phyloP scores from a whole-genome alignment of 352 stramenopile genomes.

The Ophiocytium majus region DNA sequence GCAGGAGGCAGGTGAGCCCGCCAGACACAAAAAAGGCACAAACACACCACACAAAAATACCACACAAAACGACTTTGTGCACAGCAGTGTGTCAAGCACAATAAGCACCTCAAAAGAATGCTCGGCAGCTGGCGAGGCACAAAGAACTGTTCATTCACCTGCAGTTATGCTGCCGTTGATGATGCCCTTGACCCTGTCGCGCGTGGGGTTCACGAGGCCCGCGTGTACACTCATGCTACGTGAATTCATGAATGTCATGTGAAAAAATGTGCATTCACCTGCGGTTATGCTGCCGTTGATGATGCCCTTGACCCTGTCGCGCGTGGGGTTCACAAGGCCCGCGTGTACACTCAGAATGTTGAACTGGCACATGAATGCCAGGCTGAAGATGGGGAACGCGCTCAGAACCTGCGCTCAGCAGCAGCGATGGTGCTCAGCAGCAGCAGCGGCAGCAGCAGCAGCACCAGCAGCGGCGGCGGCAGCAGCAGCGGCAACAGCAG shows the following conservation, averaged over 20 bases:
- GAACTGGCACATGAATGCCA: constrained; percentile 56
- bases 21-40: no score
- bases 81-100: no score
- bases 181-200: constrained; percentile 40
- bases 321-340: constrained; percentile 49
- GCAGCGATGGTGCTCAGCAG: no score
- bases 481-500: no score
- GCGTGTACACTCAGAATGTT: constrained; percentile 58
- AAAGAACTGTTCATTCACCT: no score
- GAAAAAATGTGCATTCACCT: no score
- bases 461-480: no score
- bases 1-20: constrained; percentile 57
- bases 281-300: constrained; percentile 38
- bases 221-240: constrained; percentile 58
- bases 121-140: constrained; percentile 12
- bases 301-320: constrained; percentile 40
- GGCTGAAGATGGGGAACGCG: constrained; percentile 52
- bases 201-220: constrained; percentile 49
- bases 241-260: constrained; percentile 52
- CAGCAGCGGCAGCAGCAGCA: no score
- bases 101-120: no score
- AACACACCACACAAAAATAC: no score
- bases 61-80: not conserved
- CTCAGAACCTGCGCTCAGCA: constrained; percentile 44
- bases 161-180: constrained; percentile 38